phyloP scores from a whole-genome alignment of 2,329 filamentous ascomycete species.

The Anthostomella pinea region DNA sequence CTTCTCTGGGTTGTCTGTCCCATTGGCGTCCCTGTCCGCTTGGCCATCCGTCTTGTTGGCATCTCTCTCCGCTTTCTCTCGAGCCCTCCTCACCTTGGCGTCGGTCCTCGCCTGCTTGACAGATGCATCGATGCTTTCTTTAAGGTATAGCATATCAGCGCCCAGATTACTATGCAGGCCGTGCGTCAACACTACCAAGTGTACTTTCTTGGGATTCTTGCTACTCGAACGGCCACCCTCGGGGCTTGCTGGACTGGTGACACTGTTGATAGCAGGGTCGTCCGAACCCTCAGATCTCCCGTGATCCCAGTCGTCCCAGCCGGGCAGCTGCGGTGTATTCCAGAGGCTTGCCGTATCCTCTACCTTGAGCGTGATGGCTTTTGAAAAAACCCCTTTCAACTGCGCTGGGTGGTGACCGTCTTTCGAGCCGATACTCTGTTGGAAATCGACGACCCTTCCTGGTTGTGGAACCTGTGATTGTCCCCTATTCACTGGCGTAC shows the following conservation, averaged over 20 bases:
- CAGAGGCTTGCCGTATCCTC: constrained; percentile 88
- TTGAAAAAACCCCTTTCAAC: constrained; percentile 77
- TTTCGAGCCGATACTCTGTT: constrained; percentile 57
- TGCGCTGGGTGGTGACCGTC: constrained; percentile 61
- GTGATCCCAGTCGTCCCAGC: constrained; percentile 49
- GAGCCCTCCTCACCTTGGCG: constrained; percentile 58
- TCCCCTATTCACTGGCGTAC: constrained; percentile 44
- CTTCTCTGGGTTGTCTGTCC: constrained; percentile 7
- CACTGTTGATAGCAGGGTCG: constrained; percentile 19
- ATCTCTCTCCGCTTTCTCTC: constrained; percentile 40
- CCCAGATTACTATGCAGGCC: constrained; percentile 94
- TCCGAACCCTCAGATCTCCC: constrained; percentile 26
- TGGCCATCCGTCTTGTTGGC: constrained; percentile 17
- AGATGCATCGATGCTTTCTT: constrained; percentile 91
- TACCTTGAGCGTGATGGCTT: constrained; percentile 71
- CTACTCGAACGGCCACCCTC: constrained; percentile 20
- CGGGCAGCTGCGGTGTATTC: constrained; percentile 84
- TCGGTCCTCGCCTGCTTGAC: constrained; percentile 71
- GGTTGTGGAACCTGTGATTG: constrained; percentile 55
- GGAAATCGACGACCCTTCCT: constrained; percentile 74
- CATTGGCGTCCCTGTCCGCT: constrained; percentile 4
- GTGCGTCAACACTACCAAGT: constrained; percentile 90
- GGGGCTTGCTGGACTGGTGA: constrained; percentile 20
- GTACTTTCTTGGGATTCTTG: constrained; percentile 71
- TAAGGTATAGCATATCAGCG: constrained; percentile 94